These are phyloP conservation scores for Fraxinus platypoda DNA, from an alignment of 305 asterid genomes.

Conservation along the genomic window DNA sequence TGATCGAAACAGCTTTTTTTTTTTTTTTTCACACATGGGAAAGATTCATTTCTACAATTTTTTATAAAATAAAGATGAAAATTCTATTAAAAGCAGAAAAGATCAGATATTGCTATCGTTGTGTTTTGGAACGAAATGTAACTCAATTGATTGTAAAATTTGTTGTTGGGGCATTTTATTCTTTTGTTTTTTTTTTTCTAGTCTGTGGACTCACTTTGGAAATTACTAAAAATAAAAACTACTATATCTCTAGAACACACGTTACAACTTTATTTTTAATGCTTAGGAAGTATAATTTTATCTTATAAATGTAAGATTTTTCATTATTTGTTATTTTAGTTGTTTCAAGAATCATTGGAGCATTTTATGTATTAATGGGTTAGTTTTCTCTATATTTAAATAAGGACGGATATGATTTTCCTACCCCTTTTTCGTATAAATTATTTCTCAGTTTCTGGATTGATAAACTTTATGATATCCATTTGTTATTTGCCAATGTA, in stretches of 20 bases:
- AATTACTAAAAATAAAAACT: background rate
- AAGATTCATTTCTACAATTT: background rate
- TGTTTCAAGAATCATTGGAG: background rate
- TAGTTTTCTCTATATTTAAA: background rate
- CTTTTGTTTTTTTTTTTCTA: background rate
- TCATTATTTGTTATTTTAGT: background rate
- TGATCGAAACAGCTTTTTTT: background rate
- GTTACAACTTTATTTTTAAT: background rate
- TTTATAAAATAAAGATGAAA: background rate
- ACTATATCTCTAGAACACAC: background rate
- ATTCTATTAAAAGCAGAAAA: background rate
- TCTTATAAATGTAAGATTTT: background rate
- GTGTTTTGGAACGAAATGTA: background rate
- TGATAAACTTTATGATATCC: background rate
- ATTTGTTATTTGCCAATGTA: background rate
- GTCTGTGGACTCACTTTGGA: background rate
- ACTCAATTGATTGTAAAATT: background rate
- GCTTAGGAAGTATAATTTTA: background rate
- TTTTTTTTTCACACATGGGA: background rate
- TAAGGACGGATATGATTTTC: background rate
- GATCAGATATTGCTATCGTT: background rate
- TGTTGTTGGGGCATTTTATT: background rate
- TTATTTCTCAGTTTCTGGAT: background rate
- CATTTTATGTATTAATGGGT: background rate
- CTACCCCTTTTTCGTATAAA: background rate